A percentile compares a stretch with the other conserved stretches of the same genome.
These are phyloP conservation scores for Lippia alba DNA, from an alignment of 305 asterid species.

Conservation along the genomic window DNA sequence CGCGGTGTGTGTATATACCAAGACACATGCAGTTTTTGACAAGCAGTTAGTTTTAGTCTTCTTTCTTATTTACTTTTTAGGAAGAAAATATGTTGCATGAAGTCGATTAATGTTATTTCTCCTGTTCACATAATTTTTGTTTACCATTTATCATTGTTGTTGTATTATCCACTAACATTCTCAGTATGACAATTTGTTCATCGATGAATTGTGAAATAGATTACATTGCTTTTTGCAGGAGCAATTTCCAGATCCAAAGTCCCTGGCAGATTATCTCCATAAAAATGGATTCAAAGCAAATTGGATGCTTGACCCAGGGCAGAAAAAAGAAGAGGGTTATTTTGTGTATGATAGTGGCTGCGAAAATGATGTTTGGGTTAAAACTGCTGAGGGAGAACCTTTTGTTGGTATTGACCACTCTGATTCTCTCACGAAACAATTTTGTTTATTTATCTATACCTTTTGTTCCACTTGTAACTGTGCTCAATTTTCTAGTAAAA, in stretches of 20 bases:
- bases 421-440: not conserved
- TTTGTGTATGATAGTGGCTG: constrained; percentile 88
- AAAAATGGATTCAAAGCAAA: constrained; percentile 87
- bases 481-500: constrained; percentile 8
- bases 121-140: not conserved
- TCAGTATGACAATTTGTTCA: constrained; percentile 11
- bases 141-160: not conserved
- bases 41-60: not conserved
- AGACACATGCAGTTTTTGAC: not conserved
- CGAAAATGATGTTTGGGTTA: constrained; percentile 82
- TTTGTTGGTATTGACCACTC: constrained; percentile 57
- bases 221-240: constrained; percentile 50
- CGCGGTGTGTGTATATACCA: not conserved
- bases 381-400: constrained; percentile 78
- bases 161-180: not conserved
- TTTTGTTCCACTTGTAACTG: constrained; percentile 5
- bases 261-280: constrained; percentile 78
- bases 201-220: constrained; percentile 17
- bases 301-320: constrained; percentile 99
- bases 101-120: not conserved
- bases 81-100: not conserved
- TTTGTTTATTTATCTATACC: too few relatives aligned
- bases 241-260: constrained; percentile 84
- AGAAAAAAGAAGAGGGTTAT: constrained; percentile 83
- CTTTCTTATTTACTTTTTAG: not conserved